These are phyloP conservation scores for Aureobasidium sp. DNA, from an alignment of 2,329 filamentous ascomycete species.

Conservation along the genomic window DNA sequence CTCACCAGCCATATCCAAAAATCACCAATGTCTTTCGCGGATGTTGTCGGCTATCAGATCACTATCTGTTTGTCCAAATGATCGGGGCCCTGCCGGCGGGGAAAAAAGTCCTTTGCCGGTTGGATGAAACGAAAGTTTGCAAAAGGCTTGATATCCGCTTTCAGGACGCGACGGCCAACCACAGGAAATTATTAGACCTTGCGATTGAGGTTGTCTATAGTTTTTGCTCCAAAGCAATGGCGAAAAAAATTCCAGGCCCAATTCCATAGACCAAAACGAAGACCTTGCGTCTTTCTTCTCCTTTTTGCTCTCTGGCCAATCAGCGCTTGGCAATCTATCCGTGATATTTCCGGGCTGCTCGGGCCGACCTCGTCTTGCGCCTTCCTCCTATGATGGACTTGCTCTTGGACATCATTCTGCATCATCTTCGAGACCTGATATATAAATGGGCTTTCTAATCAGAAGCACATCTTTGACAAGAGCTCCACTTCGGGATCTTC, in stretches of 20 bases:
- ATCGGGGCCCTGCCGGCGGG: not conserved
- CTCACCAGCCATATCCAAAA: conserved; percentile 2
- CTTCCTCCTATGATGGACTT: not conserved
- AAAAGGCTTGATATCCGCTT: not conserved
- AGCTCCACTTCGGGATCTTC: not conserved
- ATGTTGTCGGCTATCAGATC: not conserved
- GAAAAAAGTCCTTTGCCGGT: not conserved
- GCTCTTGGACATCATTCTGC: not conserved
- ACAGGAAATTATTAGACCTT: not conserved
- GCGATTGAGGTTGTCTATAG: not conserved
- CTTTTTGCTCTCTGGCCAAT: conserved; percentile 6
- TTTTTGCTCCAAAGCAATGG: not conserved
- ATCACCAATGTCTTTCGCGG: not conserved
- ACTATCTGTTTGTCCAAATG: not conserved
- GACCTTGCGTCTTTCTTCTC: not conserved
- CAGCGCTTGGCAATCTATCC: not conserved
- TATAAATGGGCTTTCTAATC: not conserved
- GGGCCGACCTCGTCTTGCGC: not conserved
- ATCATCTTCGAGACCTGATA: not conserved
- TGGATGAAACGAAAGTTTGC: not conserved
- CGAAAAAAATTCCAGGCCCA: not conserved
- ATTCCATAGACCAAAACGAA: not conserved
- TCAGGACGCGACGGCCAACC: not conserved
- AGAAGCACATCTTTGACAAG: too few relatives aligned
- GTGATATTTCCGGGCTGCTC: not conserved